Base-by-base conservation (phyloP, 805 yeast genomes). In the Metschnikowia koreensis region DNA sequence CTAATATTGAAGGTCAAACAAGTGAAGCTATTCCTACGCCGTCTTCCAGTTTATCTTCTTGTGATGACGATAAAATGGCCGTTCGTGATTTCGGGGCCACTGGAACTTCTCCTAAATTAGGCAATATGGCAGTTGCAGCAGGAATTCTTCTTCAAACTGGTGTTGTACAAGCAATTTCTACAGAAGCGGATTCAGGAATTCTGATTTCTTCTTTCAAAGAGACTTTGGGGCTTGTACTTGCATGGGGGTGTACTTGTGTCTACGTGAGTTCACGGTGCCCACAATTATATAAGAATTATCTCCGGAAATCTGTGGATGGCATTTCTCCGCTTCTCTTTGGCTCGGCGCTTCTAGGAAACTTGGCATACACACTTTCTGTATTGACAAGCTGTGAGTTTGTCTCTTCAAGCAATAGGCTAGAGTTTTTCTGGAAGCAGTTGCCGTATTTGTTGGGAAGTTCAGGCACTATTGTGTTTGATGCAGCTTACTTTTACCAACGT, bases 371-470 rank as follows among this genome's bases (percentile, higher is more conserved):
- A 0, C 59, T 81, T 7, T 87, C 96, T 7, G 90, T 93, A 28
- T 59, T 91, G 40, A 74, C 86, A 1, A 82, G 89, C 44, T 79
- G 88, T 69, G 74, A 75, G 12, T 83, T 82, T 44, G 47, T 66
- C 5, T 57, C 49, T 41, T 64, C 60, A 5, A 69, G 66, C 1
- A 69, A 74, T 39, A 73, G 70, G 58, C 7, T 52, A 28, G 58
- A 57, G 7, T 92, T 87, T 62, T 67, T 90, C 28, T 57, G 71
- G 57, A 83, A 81, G 44, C 96, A 91, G 61, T 65, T 89, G 48
- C 97, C 97, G 0, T 92, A 85, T 63, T 75, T 93, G 33, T 62
- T 90, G 27, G 97, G 97, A 1, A 84, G 94, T 57, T 80, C 89
- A 0, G 97, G 97, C 7, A 91, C 97, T 0, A 79, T 91, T 16